A percentile compares a stretch with the other conserved stretches of the same genome.
These are phyloP conservation scores for Tetraselmis chui DNA, from an alignment of 139 green algal genomes.

Conservation along the genomic window DNA sequence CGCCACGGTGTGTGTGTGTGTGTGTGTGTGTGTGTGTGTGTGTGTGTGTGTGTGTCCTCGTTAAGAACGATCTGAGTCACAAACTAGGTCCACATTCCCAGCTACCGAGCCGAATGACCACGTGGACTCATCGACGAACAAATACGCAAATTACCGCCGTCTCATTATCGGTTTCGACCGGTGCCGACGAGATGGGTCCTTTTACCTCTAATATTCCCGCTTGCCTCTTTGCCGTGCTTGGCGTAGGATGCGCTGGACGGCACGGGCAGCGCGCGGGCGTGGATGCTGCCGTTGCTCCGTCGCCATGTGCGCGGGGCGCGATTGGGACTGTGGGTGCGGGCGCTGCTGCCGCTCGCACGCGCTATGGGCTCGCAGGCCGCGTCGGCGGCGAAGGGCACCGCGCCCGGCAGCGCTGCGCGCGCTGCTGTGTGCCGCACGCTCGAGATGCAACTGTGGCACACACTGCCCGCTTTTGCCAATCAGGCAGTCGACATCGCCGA, in stretches of 20 bases:
- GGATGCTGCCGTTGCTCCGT: constrained; percentile 84
- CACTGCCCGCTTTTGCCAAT: constrained; percentile 68
- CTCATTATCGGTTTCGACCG: no score
- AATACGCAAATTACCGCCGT: no score
- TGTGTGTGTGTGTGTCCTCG: no score
- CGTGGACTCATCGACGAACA: no score
- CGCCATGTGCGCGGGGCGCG: constrained; percentile 42
- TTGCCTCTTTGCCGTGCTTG: no score
- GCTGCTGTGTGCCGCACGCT: constrained; percentile 32
- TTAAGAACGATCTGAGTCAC: no score
- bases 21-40: no score
- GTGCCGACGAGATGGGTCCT: no score
- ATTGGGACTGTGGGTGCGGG: constrained; percentile 55
- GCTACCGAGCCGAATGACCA: no score
- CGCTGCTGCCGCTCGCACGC: constrained; percentile 64
- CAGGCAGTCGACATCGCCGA: constrained; percentile 60
- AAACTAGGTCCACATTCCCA: no score
- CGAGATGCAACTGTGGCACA: constrained; percentile 72
- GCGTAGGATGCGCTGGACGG: constrained; percentile 35
- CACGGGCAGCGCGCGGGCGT: constrained; percentile 58
- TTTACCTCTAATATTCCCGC: no score
- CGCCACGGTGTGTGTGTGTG: no score
- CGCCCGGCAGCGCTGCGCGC: not conserved
- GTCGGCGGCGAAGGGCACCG: constrained; percentile 1
- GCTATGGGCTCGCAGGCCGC: constrained; percentile 37